Conservation (phyloP, 805 yeast genomes). For the Alloascoidea africana region DNA sequence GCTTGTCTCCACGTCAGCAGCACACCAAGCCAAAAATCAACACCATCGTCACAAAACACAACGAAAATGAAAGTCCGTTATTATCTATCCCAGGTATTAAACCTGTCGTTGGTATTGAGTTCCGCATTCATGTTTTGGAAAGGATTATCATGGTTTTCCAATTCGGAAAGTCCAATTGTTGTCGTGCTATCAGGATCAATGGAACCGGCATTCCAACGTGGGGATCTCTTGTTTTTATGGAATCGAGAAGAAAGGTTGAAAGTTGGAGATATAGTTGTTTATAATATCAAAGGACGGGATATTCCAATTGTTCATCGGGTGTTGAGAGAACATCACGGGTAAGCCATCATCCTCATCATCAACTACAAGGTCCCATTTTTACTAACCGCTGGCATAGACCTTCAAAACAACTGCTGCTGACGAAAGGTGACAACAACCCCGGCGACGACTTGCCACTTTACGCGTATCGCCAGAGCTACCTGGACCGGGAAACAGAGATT, state of each 20-base stretch:
- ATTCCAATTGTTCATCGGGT: conserved; percentile 98
- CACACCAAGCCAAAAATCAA: too few species aligned
- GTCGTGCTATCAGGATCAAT: conserved; percentile 96
- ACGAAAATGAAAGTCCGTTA: conserved; percentile 9
- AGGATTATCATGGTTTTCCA: conserved; percentile 55
- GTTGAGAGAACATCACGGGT: conserved; percentile 57
- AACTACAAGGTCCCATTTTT: too few species aligned
- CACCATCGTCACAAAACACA: too few species aligned
- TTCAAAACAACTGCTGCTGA: conserved; percentile 53
- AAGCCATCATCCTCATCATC: conserved; percentile 11
- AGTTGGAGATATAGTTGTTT: conserved; percentile 92
- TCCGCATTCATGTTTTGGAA: conserved; percentile 92
- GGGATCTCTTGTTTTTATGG: conserved; percentile 87
- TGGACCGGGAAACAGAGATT: conserved; percentile 64
- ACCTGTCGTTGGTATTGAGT: conserved; percentile 65
- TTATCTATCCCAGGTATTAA: conserved; percentile 50
- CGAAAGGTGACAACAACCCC: conserved; percentile 94
- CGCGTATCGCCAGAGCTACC: conserved; percentile 57
- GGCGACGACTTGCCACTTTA: conserved; percentile 83
- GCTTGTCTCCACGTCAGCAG: too few species aligned
- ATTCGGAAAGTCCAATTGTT: conserved; percentile 86
- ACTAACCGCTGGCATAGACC: conserved; percentile 8
- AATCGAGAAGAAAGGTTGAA: conserved; percentile 51
- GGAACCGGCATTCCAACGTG: conserved; percentile 99
- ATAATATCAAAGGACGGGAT: conserved; percentile 59